These are phyloP conservation scores for Quercus parvula DNA, from an alignment of 306 rosid genomes.

Conservation along the genomic window DNA sequence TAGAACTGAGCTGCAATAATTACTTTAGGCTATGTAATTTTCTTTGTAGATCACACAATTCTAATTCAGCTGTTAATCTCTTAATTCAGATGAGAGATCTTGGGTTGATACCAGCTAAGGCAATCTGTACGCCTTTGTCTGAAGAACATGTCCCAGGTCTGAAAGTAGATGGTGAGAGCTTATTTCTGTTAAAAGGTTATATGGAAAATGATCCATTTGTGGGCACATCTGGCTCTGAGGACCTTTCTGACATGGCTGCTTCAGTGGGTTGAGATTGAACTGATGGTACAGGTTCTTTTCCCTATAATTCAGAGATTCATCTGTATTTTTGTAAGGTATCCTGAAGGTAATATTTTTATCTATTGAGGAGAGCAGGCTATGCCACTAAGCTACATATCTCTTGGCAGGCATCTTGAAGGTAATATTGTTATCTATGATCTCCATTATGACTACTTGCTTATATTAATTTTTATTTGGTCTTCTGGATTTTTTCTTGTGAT, in stretches of 20 bases:
- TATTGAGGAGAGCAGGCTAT: too few relatives aligned
- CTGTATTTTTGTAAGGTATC: too few relatives aligned
- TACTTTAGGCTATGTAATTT: slow-evolving; percentile 36
- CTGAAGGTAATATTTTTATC: too few relatives aligned
- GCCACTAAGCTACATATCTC: too few relatives aligned
- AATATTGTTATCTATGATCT: too few relatives aligned
- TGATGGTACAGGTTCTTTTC: too few relatives aligned
- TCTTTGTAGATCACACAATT: slow-evolving; percentile 12
- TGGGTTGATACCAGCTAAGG: slow-evolving; percentile 43
- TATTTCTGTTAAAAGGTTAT: slow-evolving; percentile 4
- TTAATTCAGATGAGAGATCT: slow-evolving; percentile 50
- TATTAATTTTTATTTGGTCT: too few relatives aligned
- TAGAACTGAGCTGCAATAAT: slow-evolving; percentile 36
- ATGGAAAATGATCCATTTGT: slow-evolving; percentile 15
- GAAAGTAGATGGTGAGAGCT: slow-evolving; percentile 26
- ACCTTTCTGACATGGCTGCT: slow-evolving; percentile 40
- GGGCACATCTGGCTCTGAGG: slow-evolving; percentile 49
- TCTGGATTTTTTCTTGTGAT: too few relatives aligned
- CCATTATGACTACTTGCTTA: too few relatives aligned
- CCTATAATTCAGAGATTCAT: too few relatives aligned
- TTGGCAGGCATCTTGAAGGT: too few relatives aligned
- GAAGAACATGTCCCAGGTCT: slow-evolving; percentile 4
- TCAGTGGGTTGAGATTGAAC: slow-evolving; percentile 35
- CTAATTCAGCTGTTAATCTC: slow-evolving; percentile 18
- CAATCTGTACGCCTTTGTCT: slow-evolving; percentile 1